Conservation (phyloP, 345 rosid species). For the Hibiscus syriacus region DNA sequence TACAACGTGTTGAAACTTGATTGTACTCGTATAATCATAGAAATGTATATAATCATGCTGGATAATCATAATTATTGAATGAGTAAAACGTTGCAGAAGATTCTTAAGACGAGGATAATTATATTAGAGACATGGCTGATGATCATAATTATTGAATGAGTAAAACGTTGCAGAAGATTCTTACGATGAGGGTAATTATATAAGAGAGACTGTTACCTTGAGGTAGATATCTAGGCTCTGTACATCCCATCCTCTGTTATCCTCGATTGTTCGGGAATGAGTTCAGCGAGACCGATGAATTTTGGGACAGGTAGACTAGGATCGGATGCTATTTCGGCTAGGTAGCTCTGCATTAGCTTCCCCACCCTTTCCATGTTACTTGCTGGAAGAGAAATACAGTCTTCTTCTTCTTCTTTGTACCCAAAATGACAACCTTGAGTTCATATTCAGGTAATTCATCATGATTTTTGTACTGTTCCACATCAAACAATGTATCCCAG, state of each 20-base stretch:
- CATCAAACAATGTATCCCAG: no score
- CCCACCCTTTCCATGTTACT: slow-evolving; percentile 75
- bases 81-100: no score
- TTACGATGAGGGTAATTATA: no score
- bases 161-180: no score
- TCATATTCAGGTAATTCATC: slow-evolving; percentile 55
- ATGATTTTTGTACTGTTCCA: slow-evolving; percentile 73
- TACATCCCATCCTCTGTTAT: slow-evolving; percentile 85
- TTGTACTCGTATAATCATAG: neutral
- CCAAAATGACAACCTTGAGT: slow-evolving; percentile 37
- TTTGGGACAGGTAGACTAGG: slow-evolving; percentile 49
- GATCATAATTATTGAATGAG: neutral
- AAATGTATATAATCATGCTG: no score
- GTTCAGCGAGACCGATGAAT: slow-evolving; percentile 63
- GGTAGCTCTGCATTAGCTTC: no score
- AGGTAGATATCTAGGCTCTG: no score
- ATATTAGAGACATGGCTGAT: no score
- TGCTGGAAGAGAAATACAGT: slow-evolving; percentile 33
- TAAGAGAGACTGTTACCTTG: no score
- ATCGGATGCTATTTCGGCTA: slow-evolving; percentile 85
- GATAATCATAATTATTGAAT: no score
- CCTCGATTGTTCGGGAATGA: slow-evolving; percentile 75
- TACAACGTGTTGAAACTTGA: neutral
- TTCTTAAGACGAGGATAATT: no score
- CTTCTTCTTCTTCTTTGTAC: slow-evolving; percentile 29